A percentile compares a stretch with the other conserved stretches of the same genome.
These are phyloP conservation scores for Sporobolomyces roseus DNA, from an alignment of 768 basidiomycete genomes.

Conservation along the genomic window DNA sequence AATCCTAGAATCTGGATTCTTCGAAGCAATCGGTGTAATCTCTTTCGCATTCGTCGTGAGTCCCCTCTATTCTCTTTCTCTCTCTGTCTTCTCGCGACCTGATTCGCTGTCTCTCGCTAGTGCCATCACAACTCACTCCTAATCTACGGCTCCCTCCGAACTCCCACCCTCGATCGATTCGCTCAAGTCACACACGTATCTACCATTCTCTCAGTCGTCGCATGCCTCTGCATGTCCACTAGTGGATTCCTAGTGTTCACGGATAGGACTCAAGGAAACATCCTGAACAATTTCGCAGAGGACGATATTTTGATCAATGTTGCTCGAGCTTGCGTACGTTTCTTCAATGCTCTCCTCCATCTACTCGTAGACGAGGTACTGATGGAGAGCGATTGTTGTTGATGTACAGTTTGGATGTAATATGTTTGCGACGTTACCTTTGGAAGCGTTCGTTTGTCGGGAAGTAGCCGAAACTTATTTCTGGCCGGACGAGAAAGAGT, in stretches of 20 bases:
- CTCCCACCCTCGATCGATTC: conserved; percentile 91
- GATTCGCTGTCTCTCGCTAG: conserved; percentile 15
- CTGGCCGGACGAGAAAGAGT: conserved; percentile 74
- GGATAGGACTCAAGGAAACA: conserved; percentile 77
- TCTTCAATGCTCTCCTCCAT: conserved; percentile 52
- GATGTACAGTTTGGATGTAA: conserved; percentile 43
- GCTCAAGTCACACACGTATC: conserved; percentile 88
- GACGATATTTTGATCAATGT: conserved; percentile 67
- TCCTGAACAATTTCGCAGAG: conserved; percentile 85
- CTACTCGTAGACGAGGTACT: not conserved
- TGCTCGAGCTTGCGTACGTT: conserved; percentile 69
- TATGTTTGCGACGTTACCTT: conserved; percentile 96
- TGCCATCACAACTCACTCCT: conserved; percentile 97
- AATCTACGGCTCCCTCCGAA: conserved; percentile 88
- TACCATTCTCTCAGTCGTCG: conserved; percentile 68
- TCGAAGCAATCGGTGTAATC: conserved; percentile 96
- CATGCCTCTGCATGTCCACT: conserved; percentile 78
- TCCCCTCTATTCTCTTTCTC: not conserved
- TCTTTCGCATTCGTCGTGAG: conserved; percentile 71
- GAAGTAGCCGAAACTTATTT: conserved; percentile 97
- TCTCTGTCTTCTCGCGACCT: not conserved
- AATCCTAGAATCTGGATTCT: conserved; percentile 71
- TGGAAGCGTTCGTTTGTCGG: conserved; percentile 90
- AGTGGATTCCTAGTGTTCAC: conserved; percentile 69
- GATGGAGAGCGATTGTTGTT: not conserved